Evolutionary conservation across 768 basidiomycete species (phyloP).

Genomic region (Lentinus tigrinus): DNA sequence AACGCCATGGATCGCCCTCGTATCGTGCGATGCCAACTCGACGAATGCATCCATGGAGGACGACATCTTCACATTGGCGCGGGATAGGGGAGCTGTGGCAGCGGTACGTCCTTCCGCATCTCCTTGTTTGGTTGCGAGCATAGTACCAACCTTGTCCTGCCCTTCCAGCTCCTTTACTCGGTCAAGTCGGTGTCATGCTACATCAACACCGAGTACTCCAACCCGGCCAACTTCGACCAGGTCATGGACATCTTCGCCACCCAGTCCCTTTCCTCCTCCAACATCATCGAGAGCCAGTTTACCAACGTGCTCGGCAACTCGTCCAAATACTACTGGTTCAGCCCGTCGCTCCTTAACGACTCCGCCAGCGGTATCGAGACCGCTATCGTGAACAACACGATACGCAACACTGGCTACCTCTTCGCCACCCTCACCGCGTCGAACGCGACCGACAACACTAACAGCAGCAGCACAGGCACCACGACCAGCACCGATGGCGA

Average conservation of each 20-base stretch:
- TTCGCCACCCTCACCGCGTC: slow-evolving; percentile 67
- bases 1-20: slow-evolving; percentile 90
- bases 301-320: slow-evolving; percentile 41
- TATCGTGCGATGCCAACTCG: slow-evolving; percentile 79
- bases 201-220: slow-evolving; percentile 70
- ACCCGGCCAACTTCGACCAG: slow-evolving; percentile 62
- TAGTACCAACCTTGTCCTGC: background rate
- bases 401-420: slow-evolving; percentile 57
- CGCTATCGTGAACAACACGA: slow-evolving; percentile 42
- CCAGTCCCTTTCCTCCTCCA: slow-evolving; percentile 42
- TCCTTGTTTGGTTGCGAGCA: background rate
- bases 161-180: slow-evolving; percentile 72
- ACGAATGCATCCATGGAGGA: slow-evolving; percentile 56
- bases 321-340: slow-evolving; percentile 52
- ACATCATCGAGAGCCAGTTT: slow-evolving; percentile 58
- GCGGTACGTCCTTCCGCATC: slow-evolving; percentile 50
- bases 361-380: slow-evolving; percentile 41
- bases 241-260: slow-evolving; percentile 79
- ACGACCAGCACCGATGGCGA: slow-evolving; percentile 20
- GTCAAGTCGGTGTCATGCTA: slow-evolving; percentile 67
- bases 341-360: slow-evolving; percentile 62
- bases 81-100: slow-evolving; percentile 74
- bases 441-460: slow-evolving; percentile 50
- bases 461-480: slow-evolving; percentile 23
- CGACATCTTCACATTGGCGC: slow-evolving; percentile 84